Evolutionary conservation across 768 basidiomycete genomes (phyloP).

Genomic region (Lactifluus volemus): DNA sequence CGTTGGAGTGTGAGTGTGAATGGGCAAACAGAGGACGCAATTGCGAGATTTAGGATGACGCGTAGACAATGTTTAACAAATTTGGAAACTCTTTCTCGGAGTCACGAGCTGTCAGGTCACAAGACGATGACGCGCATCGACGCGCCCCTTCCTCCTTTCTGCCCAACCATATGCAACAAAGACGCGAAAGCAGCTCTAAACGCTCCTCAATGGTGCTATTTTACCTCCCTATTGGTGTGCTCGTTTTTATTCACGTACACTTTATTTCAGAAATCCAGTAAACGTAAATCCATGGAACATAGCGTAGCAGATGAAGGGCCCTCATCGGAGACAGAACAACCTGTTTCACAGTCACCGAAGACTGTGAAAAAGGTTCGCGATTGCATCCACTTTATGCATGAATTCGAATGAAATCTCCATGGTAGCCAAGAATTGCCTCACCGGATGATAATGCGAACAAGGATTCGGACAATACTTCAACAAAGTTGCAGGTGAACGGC

Average conservation of each 20-base stretch:
- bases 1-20: background rate
- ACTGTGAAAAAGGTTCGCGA: slow-evolving; percentile 13
- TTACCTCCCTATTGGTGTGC: background rate
- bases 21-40: slow-evolving; percentile 2
- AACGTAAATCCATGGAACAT: background rate
- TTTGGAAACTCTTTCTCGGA: slow-evolving; percentile 12
- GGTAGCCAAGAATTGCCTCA: slow-evolving; percentile 3
- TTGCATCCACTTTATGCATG: background rate
- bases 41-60: slow-evolving; percentile 13
- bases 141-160: background rate
- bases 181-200: background rate
- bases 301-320: background rate
- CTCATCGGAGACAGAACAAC: background rate
- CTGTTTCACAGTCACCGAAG: background rate
- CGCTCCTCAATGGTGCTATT: background rate
- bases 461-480: background rate
- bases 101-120: background rate
- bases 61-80: slow-evolving; percentile 1
- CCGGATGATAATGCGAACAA: background rate
- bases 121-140: background rate
- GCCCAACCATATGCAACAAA: background rate
- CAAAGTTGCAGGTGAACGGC: slow-evolving; percentile 6
- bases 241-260: background rate
- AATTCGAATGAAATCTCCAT: no score
- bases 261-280: background rate